Conservation (phyloP, 2,329 filamentous ascomycete species). For the Phaeosphaeria sp. region DNA sequence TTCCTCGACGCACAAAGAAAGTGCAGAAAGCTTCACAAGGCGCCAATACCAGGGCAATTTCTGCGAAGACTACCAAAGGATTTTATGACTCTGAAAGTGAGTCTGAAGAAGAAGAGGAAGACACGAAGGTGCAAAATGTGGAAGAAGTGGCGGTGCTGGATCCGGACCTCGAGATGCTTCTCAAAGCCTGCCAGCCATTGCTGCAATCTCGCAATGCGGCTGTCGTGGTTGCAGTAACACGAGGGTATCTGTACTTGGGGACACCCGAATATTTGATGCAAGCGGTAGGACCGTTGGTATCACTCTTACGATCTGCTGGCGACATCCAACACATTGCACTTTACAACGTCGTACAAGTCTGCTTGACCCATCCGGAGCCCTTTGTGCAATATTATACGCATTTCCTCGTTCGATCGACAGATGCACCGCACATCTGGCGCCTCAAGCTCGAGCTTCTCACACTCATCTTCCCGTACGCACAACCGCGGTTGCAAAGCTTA, state of each 20-base stretch:
- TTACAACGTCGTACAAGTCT: conserved; percentile 95
- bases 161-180: conserved; percentile 79
- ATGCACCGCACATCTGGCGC: conserved; percentile 82
- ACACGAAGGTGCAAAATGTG: conserved; percentile 52
- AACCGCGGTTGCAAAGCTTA: conserved; percentile 77
- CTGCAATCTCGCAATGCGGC: conserved; percentile 92
- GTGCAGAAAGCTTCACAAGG: conserved; percentile 59
- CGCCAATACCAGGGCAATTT: conserved; percentile 38
- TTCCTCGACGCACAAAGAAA: conserved; percentile 72
- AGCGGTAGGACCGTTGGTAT: conserved; percentile 83
- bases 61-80: conserved; percentile 61
- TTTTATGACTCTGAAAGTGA: conserved; percentile 71
- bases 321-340: conserved; percentile 90
- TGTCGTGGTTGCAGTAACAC: conserved; percentile 85
- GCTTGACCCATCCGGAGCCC: conserved; percentile 73
- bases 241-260: conserved; percentile 84
- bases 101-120: conserved; percentile 50
- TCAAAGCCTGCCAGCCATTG: conserved; percentile 81
- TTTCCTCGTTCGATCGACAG: conserved; percentile 83
- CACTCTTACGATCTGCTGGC: conserved; percentile 80
- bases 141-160: conserved; percentile 71
- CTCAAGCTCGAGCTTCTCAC: conserved; percentile 92
- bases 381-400: conserved; percentile 90
- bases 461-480: conserved; percentile 85
- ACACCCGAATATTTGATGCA: conserved; percentile 76